Evolutionary conservation across 2,329 filamentous ascomycete species (phyloP), one percentile per base, ranked within the genome.

Genomic region (Periconia sp.): DNA sequence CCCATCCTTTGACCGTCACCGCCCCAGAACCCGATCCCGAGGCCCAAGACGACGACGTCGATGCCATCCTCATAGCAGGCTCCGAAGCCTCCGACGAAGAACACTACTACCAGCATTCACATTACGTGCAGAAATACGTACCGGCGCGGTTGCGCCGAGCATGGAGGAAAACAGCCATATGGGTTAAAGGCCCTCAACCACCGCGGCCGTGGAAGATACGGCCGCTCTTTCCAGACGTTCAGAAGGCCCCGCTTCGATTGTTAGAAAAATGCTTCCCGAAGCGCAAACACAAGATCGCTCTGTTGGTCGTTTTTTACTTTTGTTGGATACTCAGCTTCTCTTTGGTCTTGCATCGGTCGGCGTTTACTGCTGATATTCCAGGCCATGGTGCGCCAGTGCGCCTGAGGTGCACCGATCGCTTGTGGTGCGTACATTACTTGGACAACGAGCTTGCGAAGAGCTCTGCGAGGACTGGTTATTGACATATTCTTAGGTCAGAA

Each of bases 281-380:
- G 53, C 75, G 74, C 57, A 82, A 76, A 57, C 85, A 88, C 49
- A 83, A 85, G 41, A 68, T 83, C n/a, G 76, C 76, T 62, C 75
- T 89, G 6, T 76, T 89, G 47, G 71, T 85, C 42, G 73, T 79
- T 35, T 88, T 86, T 58, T 83, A 89, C 46, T 79, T 82, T 30
- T 72, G 83, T 47, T 94, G 90, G 90, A 72, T 91, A 15, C 68
- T 90, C 47, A 81, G 82, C 0, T 93, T 92, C 70, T 80, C 82
- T 19, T 69, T 91, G 41, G 82, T 93, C 20, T 81, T 90, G 72
- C 83, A 86, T 62, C 79, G 82, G 54, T 87, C 87, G 49, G 81
- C 83, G 5, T 79, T 79, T 59, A 71, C 79, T 1, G 74, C 82
- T 20, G 84, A 89, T 57, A 82, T 93, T 50, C 81, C 81, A 14